Evolutionary conservation across 106 monocot genomes (phyloP).

Genomic region (Acorus calamus): DNA sequence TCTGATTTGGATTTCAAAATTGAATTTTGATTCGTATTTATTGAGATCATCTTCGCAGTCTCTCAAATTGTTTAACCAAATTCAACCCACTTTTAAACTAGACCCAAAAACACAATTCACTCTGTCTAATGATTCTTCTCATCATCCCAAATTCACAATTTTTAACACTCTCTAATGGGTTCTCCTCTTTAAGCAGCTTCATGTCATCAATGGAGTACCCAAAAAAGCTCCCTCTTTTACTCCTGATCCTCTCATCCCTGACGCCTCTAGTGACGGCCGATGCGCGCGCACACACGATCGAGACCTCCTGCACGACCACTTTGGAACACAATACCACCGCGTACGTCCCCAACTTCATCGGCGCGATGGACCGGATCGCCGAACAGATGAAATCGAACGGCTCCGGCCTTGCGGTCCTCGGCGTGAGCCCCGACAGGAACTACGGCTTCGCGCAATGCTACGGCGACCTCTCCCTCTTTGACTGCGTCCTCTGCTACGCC

Average conservation of each 20-base stretch:
- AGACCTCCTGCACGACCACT: not conserved
- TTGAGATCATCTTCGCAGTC: no score
- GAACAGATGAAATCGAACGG: not conserved
- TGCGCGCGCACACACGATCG: not conserved
- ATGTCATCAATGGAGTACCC: no score
- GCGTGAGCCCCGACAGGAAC: not conserved
- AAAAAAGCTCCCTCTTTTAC: not conserved
- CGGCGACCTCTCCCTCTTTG: constrained; percentile 4
- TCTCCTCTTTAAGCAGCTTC: no score
- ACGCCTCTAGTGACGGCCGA: not conserved
- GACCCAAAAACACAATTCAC: no score
- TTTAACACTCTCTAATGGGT: no score
- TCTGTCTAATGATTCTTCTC: no score
- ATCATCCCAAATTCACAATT: no score
- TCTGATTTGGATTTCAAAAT: no score
- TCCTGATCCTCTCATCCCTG: not conserved
- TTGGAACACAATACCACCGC: constrained; percentile 7
- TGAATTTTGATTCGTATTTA: no score
- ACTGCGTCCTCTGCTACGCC: constrained; percentile 10
- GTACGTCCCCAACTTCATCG: constrained; percentile 7
- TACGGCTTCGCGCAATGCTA: constrained; percentile 7
- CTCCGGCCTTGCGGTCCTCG: not conserved
- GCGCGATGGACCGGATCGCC: constrained; percentile 1
- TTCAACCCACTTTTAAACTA: no score
- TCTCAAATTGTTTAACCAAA: no score